Conservation (phyloP, 1,284 basidiomycete genomes). For the Tilletia setariae region DNA sequence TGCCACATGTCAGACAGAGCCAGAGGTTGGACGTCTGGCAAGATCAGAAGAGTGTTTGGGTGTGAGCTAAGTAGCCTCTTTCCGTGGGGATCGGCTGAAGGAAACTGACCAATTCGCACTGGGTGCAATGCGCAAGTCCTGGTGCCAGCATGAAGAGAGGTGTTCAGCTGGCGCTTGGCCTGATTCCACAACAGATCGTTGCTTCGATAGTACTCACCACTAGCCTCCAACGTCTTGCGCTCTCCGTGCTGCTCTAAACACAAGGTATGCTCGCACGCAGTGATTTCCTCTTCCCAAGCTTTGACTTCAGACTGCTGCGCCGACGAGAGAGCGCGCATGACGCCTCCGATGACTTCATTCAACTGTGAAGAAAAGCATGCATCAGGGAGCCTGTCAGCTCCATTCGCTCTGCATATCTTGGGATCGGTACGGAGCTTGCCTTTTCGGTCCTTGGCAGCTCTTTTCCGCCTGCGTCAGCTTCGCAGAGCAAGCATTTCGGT, state of each 20-base stretch:
- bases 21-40: constrained; percentile 68
- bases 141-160: neutral
- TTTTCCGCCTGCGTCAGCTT: constrained; percentile 56
- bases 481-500: constrained; percentile 69
- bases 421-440: too few species aligned
- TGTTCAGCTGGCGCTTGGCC: neutral
- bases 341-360: constrained; percentile 64
- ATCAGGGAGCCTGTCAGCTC: too few species aligned
- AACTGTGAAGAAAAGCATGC: constrained; percentile 29
- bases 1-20: constrained; percentile 87
- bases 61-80: neutral
- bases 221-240: constrained; percentile 35
- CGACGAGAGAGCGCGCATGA: constrained; percentile 80
- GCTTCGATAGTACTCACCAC: constrained; percentile 17
- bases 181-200: too few species aligned
- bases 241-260: constrained; percentile 63
- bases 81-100: neutral
- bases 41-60: neutral
- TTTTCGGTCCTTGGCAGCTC: constrained; percentile 59
- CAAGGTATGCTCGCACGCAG: constrained; percentile 80
- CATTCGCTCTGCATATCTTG: too few species aligned
- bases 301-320: constrained; percentile 89
- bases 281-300: constrained; percentile 94
- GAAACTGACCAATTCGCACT: constrained; percentile 34
- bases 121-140: constrained; percentile 32